Conservation (phyloP, 2,329 filamentous ascomycete genomes). For the Lecanosticta acicola region DNA sequence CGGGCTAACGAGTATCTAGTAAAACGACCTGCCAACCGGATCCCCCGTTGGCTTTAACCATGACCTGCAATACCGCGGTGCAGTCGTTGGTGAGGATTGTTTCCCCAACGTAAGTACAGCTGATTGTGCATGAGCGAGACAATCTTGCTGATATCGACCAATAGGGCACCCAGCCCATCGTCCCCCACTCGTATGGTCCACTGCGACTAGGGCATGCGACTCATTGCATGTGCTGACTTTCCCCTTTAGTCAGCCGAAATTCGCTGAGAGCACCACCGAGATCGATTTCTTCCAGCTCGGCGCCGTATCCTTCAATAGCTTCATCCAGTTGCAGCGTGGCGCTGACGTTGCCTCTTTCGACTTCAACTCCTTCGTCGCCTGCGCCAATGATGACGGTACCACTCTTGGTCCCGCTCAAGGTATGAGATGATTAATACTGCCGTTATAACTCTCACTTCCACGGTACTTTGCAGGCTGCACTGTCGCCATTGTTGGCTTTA, state of each 20-base stretch:
- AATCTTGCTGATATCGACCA: neutral
- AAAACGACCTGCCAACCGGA: neutral
- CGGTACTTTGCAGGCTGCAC: neutral
- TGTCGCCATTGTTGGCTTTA: constrained; percentile 1
- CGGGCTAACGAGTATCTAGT: neutral
- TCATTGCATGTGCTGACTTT: too few relatives aligned
- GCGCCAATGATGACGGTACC: constrained; percentile 2
- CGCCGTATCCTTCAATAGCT: constrained; percentile 1
- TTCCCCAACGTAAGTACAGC: neutral
- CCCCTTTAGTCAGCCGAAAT: constrained; percentile 2
- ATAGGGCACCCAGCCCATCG: constrained; percentile 1
- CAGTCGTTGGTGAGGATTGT: neutral
- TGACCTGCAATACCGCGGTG: neutral
- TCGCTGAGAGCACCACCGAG: constrained; percentile 3
- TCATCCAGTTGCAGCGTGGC: constrained; percentile 2
- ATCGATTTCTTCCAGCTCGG: constrained; percentile 5
- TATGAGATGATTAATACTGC: neutral
- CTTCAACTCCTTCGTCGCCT: constrained; percentile 1
- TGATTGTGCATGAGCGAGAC: neutral
- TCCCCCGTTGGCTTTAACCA: neutral
- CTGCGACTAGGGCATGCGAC: too few relatives aligned
- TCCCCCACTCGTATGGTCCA: too few relatives aligned
- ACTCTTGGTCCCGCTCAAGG: constrained; percentile 4
- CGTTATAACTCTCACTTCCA: neutral
- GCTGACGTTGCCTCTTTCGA: constrained; percentile 2